Base-by-base conservation (phyloP, 2,329 filamentous ascomycete genomes). In the Epichloe baconii region DNA sequence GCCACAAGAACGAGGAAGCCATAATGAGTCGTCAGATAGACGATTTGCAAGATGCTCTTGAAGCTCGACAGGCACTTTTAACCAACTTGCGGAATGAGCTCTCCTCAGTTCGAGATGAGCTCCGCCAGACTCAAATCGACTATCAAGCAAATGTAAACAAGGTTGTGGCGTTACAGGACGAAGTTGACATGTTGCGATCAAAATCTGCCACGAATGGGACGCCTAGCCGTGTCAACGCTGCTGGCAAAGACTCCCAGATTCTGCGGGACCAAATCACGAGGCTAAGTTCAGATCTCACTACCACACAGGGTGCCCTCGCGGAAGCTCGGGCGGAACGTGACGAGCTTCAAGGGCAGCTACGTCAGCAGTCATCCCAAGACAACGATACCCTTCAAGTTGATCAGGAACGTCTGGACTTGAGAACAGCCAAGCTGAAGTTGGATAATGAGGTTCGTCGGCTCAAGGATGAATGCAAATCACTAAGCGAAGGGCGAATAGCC, bases 11-110 rank as follows among this genome's bases (percentile, higher is more conserved):
- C 51, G 85, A 91, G 59, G 85, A 91, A 62, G 78, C 78, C 11
- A 69, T 82, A 7, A 71, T 95, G 48, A 79, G 73, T 54, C 76
- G 78, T n/a, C 86, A 93, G 63, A 80, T 95, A 48, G 78, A 85
- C 45, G 83, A 85, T 48, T 72, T 93, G 10, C 83, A 85, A 59
- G 76, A 80, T 46, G 86, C 88, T 52, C 73, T 93, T 12, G 76
- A 84, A 51, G 72, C 78, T 31, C 80, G 84, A 55, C 79, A 85
- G 60, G 70, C 75, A n/a, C 72, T 79, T 43, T 66, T 88, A 5
- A 84, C 84, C 17, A 77, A 79, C 47, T 71, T 85, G 26, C 78
- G 83, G 49, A 76, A 74, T 49, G 85, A 90, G 59, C 68, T 89
- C 3, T 79, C 83, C 2, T 68, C 72, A 7, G 76, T 82, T 8